phyloP scores from a whole-genome alignment of 441 rosid genomes.

The Geranium incanum region DNA sequence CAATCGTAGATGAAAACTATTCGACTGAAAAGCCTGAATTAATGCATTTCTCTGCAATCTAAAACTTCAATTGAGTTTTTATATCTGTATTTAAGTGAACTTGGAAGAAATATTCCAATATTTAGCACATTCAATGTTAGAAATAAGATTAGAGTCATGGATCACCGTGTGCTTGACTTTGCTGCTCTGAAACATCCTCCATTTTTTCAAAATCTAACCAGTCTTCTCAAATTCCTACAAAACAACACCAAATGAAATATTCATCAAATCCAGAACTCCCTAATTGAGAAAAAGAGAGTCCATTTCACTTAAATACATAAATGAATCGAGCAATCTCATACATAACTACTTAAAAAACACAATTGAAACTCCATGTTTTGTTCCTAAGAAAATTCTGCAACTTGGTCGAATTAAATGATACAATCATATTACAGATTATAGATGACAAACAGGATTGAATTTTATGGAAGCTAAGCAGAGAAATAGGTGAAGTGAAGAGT shows the following conservation, averaged over 20 bases:
- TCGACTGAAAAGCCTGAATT: not conserved
- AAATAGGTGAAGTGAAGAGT: too few relatives aligned
- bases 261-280: not conserved
- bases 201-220: conserved; percentile 19
- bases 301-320: not conserved
- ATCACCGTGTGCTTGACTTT: conserved; percentile 38
- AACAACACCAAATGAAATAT: conserved; percentile 1
- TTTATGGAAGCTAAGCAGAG: too few relatives aligned
- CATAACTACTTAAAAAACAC: not conserved
- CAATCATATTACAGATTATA: too few relatives aligned
- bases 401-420: too few relatives aligned
- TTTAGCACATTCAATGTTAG: not conserved
- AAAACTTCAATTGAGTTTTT: not conserved
- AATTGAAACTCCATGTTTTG: not conserved
- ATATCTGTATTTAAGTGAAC: not conserved
- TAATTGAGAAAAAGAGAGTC: not conserved
- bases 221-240: conserved; percentile 6
- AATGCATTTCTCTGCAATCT: not conserved
- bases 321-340: not conserved
- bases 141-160: not conserved
- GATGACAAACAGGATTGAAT: too few relatives aligned
- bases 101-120: not conserved
- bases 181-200: conserved; percentile 47
- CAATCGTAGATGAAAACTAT: not conserved
- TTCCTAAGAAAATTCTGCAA: too few relatives aligned